Percentiles rank a stretch among this genome's conserved stretches.
These are phyloP conservation scores for rapeseed (Brassica napus) DNA, from an alignment of 345 rosid genomes.

Conservation along the genomic window DNA sequence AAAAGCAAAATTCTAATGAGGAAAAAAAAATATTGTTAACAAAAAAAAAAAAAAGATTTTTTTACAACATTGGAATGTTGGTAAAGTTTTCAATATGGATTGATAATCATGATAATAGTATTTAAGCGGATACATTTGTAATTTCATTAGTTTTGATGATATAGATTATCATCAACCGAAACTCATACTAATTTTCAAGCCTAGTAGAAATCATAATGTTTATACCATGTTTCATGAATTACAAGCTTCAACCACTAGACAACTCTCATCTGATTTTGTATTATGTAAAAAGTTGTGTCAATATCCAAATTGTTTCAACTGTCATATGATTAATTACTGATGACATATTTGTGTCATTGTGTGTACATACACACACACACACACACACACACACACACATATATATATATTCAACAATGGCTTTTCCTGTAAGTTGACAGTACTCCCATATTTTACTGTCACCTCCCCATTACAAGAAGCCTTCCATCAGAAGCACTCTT, in stretches of 20 bases:
- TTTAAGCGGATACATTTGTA: neutral
- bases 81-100: no score
- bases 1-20: no score
- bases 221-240: neutral
- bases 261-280: neutral
- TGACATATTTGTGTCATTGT: neutral
- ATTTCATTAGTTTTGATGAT: no score
- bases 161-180: neutral
- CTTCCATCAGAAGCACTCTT: conserved; percentile 32
- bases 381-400: no score
- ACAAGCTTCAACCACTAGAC: neutral
- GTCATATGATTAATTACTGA: neutral
- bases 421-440: conserved; percentile 35
- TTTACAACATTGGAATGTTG: no score
- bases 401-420: conserved; percentile 13
- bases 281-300: neutral
- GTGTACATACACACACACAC: no score
- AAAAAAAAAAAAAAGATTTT: no score
- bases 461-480: conserved; percentile 40
- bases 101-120: no score
- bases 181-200: neutral
- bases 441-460: conserved; percentile 30
- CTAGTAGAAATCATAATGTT: neutral
- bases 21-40: no score
- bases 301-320: neutral